A percentile compares a stretch with the other conserved stretches of the same genome.
Evolutionary conservation across 2,329 filamentous ascomycete genomes (phyloP).

Genomic region (Scedosporium aurantiacum): DNA sequence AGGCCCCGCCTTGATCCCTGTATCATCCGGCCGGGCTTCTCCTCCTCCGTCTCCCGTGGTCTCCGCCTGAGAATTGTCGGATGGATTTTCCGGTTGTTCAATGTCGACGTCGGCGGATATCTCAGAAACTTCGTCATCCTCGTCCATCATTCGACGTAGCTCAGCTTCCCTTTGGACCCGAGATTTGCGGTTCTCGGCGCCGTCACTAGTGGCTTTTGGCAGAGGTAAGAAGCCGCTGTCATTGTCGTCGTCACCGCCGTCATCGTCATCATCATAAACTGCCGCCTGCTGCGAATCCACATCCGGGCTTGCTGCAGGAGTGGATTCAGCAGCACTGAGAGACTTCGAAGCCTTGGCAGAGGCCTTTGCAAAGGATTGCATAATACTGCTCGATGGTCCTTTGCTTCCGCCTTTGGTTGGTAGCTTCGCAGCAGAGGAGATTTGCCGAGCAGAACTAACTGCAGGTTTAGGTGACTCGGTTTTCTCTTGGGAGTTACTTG

Average conservation of each 20-base stretch:
- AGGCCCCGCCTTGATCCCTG: constrained; percentile 29
- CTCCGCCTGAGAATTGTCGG: not conserved
- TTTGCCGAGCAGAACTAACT: constrained; percentile 12
- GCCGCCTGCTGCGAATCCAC: constrained; percentile 16
- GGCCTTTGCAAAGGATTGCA: constrained; percentile 68
- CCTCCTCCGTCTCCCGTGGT: not conserved
- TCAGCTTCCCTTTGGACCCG: constrained; percentile 27
- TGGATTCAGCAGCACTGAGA: constrained; percentile 27
- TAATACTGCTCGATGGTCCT: constrained; percentile 51
- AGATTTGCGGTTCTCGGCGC: constrained; percentile 17
- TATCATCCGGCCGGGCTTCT: constrained; percentile 13
- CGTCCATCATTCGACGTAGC: constrained; percentile 38
- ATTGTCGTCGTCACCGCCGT: constrained; percentile 13
- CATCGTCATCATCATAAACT: constrained; percentile 25
- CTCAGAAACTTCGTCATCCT: constrained; percentile 40
- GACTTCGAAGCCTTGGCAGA: constrained; percentile 31
- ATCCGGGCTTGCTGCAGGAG: not conserved
- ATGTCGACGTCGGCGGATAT: constrained; percentile 16
- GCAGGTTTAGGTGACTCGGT: constrained; percentile 10
- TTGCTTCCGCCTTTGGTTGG: constrained; percentile 42
- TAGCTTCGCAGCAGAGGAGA: constrained; percentile 7
- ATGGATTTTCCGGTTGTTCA: not conserved
- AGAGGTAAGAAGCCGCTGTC: constrained; percentile 12
- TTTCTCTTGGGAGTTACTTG: not conserved
- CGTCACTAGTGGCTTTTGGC: constrained; percentile 15